Evolutionary conservation across 164 flowering plant species (phyloP), one percentile per base, ranked within the genome.

Genomic region (Saururus chinensis): DNA sequence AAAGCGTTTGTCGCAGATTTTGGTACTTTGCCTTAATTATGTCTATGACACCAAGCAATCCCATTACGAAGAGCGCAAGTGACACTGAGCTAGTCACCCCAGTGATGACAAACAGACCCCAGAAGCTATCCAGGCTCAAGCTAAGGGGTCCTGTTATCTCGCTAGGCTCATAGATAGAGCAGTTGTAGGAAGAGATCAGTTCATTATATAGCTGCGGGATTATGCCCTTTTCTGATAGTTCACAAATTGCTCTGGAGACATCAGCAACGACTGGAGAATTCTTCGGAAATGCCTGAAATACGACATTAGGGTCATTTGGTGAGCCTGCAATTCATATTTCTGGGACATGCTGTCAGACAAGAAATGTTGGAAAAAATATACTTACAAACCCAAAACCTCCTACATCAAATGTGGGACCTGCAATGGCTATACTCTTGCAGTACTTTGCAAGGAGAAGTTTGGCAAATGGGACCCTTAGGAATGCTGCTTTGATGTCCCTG

Each of bases 181-280:
- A 65, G 11, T 61, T 30, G 4, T 45, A 30, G 14, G 52, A 21
- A 4, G 49, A n/a, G 19, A 66, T 60, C 65, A 61, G 60, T 8
- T 63, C 48, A 7, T 69, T 45, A 8, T 73, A 60, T 21, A 69
- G 11, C 16, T 19, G 8, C 41, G 21, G 60, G 16, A 73, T 24
- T 24, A 4, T 57, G 0, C 76, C 74, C 21, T 60, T 56, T 59
- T 75, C 76, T 9, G 65, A 48, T 20, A 72, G 20, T 7, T 24
- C 42, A n/a, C 72, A 53, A 60, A 75, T 64, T 9, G 71, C 79
- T 64, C 64, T 41, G 0, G 79, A 75, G n/a, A 72, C 7, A 26
- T 73, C 70, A 4, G 35, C 51, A 0, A 69, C 72, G 40, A 70
- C 21, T 7, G 72, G 72, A 60, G 72, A 73, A 10, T 68, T 74